These are phyloP conservation scores for Actinomortierella ambigua DNA, from an alignment of 371 early-diverging fungal species.

Conservation along the genomic window DNA sequence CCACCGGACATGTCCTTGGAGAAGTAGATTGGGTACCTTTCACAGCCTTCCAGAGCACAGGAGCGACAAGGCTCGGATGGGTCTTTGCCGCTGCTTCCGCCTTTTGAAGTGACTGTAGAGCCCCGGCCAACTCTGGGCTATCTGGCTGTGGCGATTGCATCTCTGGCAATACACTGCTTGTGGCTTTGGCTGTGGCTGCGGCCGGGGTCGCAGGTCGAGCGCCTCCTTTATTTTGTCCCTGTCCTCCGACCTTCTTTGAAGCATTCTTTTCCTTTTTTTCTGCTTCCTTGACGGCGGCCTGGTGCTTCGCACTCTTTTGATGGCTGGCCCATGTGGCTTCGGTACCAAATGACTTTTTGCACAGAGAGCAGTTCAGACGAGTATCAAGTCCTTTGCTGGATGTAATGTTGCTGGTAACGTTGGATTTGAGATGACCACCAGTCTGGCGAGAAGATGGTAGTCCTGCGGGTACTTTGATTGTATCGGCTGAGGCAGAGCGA, in stretches of 20 bases:
- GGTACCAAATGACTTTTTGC: constrained; percentile 42
- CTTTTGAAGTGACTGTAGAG: constrained; percentile 30
- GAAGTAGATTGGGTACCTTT: too few relatives aligned
- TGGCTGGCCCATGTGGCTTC: constrained; percentile 46
- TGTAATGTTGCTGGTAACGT: constrained; percentile 4
- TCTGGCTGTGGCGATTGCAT: constrained; percentile 7
- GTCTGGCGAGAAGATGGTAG: background rate
- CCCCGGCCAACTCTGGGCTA: constrained; percentile 27
- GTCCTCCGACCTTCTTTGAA: constrained; percentile 2
- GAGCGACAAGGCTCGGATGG: constrained; percentile 31
- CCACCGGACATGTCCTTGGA: too few relatives aligned
- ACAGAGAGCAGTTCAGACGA: constrained; percentile 27
- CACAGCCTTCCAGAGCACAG: constrained; percentile 41
- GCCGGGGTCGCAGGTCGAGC: background rate
- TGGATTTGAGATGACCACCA: too few relatives aligned
- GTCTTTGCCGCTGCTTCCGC: constrained; percentile 20
- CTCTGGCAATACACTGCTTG: background rate
- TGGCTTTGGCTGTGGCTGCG: constrained; percentile 2
- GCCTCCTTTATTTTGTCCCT: background rate
- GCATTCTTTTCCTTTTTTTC: constrained; percentile 29
- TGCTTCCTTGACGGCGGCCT: constrained; percentile 34
- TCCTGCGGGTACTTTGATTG: background rate
- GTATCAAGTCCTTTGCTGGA: constrained; percentile 4
- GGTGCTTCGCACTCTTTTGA: constrained; percentile 43
- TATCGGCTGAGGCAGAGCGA: background rate